Evolutionary conservation across 495 filamentous ascomycete species (phyloP).

Genomic region (Pseudevernia furfuracea): DNA sequence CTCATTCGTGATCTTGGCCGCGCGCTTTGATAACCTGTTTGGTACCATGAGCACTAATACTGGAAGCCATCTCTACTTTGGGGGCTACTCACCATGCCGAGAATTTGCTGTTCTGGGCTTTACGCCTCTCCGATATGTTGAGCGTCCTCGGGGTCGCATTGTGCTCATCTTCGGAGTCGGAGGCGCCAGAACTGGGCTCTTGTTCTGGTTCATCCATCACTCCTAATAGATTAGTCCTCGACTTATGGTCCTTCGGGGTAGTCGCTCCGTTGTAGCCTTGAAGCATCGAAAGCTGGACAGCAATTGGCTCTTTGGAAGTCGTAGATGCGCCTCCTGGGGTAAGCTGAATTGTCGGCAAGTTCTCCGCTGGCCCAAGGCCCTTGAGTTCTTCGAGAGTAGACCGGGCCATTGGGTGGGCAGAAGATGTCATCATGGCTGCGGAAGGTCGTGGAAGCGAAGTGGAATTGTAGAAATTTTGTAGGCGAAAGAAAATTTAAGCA

Average conservation of each 20-base stretch:
- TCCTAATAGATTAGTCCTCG: background rate
- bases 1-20: constrained; percentile 30
- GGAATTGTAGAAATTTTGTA: too few relatives aligned
- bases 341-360: background rate
- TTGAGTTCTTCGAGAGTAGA: background rate
- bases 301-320: too few relatives aligned
- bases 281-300: background rate
- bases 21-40: constrained; percentile 39
- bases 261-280: background rate
- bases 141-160: constrained; percentile 25
- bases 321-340: background rate
- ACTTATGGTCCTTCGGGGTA: too few relatives aligned
- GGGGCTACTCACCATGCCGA: constrained; percentile 39
- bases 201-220: constrained; percentile 11
- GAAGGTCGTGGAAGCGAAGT: background rate
- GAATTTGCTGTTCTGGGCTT: constrained; percentile 47
- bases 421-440: background rate
- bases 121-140: constrained; percentile 42
- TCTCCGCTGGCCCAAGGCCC: background rate
- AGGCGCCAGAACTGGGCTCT: constrained; percentile 31
- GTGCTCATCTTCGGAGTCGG: constrained; percentile 32
- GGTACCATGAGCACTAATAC: constrained; percentile 23
- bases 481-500: background rate
- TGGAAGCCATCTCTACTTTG: background rate
- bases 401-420: background rate